Evolutionary conservation across 2,329 filamentous ascomycete genomes (phyloP).

Genomic region (Boeremia lycopersici): DNA sequence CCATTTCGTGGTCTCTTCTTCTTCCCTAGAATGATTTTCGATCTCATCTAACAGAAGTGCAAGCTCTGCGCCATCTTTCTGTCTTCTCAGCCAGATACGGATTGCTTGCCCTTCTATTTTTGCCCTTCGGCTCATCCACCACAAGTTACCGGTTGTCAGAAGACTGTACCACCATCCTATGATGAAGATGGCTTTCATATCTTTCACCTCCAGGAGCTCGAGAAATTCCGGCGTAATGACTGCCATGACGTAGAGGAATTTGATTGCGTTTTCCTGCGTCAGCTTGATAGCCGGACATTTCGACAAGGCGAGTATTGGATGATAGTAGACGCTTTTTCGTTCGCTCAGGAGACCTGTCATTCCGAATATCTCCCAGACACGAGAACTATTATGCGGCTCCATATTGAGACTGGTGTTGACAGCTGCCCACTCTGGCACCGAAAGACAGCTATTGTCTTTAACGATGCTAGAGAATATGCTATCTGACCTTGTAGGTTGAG

Average conservation of each 20-base stretch:
- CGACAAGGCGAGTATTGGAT: conserved; percentile 46
- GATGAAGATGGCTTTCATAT: conserved; percentile 60
- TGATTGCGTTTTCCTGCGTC: conserved; percentile 51
- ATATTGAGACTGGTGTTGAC: neutral
- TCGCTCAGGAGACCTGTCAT: conserved; percentile 27
- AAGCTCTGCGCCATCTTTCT: conserved; percentile 15
- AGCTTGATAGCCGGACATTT: conserved; percentile 47
- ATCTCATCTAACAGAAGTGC: conserved; percentile 13
- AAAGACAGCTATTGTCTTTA: conserved; percentile 24
- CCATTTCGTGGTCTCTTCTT: neutral
- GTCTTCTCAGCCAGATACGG: conserved; percentile 31
- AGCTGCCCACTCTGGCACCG: conserved; percentile 20
- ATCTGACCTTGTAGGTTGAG: conserved; percentile 56
- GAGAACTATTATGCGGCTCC: conserved; percentile 38
- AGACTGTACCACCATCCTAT: conserved; percentile 64
- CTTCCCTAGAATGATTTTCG: neutral
- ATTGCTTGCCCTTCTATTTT: conserved; percentile 33
- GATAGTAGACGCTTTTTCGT: conserved; percentile 33
- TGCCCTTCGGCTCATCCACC: conserved; percentile 38
- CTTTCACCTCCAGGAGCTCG: conserved; percentile 56
- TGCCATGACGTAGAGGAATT: conserved; percentile 57
- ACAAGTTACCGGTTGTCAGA: conserved; percentile 26
- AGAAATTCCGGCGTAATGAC: conserved; percentile 54
- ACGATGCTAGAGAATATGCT: conserved; percentile 53
- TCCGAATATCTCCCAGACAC: conserved; percentile 40